Evolutionary conservation across 805 yeast genomes (phyloP).

Genomic region (Yarrowia alimentaria): DNA sequence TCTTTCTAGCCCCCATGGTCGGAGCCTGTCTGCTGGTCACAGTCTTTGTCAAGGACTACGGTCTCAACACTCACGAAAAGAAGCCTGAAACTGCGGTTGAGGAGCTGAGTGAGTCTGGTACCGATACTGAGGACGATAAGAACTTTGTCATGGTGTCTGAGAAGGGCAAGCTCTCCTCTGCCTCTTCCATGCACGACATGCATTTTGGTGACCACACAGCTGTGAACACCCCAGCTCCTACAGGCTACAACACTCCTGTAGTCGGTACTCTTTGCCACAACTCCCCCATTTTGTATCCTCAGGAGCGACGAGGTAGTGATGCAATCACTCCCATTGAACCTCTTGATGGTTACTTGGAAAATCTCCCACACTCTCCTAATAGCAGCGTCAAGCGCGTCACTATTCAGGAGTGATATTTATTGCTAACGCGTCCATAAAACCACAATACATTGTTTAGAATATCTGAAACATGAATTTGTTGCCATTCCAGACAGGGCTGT

Average conservation of each 20-base stretch:
- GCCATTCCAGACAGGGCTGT: too few relatives aligned
- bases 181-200: not conserved
- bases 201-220: conserved; percentile 18
- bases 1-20: conserved; percentile 29
- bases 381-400: conserved; percentile 1
- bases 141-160: not conserved
- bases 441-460: not conserved
- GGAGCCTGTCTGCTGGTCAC: conserved; percentile 29
- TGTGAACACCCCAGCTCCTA: conserved; percentile 24
- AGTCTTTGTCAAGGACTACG: conserved; percentile 30
- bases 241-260: conserved; percentile 19
- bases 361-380: conserved; percentile 1
- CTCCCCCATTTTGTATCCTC: conserved; percentile 3
- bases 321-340: conserved; percentile 3
- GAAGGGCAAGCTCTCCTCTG: conserved; percentile 1
- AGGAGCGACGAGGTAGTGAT: not conserved
- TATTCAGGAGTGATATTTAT: conserved; percentile 14
- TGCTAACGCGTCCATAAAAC: conserved; percentile 2
- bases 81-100: not conserved
- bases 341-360: too few relatives aligned
- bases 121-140: conserved; percentile 3
- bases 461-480: not conserved
- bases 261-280: conserved; percentile 19
- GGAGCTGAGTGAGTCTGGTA: not conserved
- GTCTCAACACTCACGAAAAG: conserved; percentile 24